A percentile compares a stretch with the other conserved stretches of the same genome.
Evolutionary conservation across 108 stramenopile genomes (phyloP).

Genomic region (Skeletonema marinoi): DNA sequence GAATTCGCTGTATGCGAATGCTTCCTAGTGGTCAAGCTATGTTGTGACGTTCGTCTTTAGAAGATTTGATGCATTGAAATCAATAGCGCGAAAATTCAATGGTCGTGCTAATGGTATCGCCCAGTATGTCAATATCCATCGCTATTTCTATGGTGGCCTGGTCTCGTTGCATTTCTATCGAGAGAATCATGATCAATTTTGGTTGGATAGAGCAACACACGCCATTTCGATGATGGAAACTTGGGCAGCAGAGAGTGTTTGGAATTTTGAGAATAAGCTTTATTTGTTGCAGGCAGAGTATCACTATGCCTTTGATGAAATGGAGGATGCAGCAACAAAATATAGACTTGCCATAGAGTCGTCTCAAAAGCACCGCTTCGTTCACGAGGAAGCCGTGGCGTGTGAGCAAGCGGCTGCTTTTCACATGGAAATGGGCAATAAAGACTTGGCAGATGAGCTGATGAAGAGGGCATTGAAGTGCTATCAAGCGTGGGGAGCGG

Average conservation of each 20-base stretch:
- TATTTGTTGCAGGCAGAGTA: slow-evolving; percentile 5
- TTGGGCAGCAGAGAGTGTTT: neutral
- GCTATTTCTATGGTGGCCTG: slow-evolving; percentile 1
- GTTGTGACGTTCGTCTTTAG: neutral
- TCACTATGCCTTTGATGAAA: neutral
- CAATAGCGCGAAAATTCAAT: neutral
- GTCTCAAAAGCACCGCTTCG: neutral
- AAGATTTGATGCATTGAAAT: neutral
- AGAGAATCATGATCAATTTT: neutral
- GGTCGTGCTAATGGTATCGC: neutral
- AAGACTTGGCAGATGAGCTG: neutral
- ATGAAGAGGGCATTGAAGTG: neutral
- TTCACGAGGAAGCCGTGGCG: neutral
- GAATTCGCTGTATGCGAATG: neutral
- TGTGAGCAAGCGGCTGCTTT: neutral
- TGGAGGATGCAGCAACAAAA: neutral
- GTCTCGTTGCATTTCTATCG: slow-evolving; percentile 8
- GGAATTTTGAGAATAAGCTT: slow-evolving; percentile 19
- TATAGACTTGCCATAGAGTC: neutral
- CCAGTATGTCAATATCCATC: slow-evolving; percentile 6
- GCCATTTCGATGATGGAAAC: slow-evolving; percentile 1
- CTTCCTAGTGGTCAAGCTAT: neutral
- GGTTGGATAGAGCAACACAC: slow-evolving; percentile 2
- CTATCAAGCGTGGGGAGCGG: neutral
- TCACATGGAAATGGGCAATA: neutral